These are phyloP conservation scores for Bassia scoparia DNA, from an alignment of 148 eudicot species.

Conservation along the genomic window DNA sequence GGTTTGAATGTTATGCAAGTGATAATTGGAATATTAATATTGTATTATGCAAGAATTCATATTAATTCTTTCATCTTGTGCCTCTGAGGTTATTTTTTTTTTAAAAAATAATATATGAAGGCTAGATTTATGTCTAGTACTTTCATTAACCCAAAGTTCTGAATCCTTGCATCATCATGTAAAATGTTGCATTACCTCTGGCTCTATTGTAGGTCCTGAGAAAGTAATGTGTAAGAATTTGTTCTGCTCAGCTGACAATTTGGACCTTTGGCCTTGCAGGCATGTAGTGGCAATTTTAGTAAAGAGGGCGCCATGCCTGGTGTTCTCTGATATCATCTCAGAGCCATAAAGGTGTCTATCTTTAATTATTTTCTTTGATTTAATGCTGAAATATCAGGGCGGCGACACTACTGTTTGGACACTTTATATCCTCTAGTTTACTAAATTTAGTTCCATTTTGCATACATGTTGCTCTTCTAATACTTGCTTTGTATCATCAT, in stretches of 20 bases:
- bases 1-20: too few species aligned
- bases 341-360: slow-evolving; percentile 64
- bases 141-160: neutral
- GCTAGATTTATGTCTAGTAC: too few species aligned
- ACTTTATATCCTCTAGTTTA: neutral
- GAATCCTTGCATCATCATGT: neutral
- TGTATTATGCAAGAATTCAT: too few species aligned
- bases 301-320: slow-evolving; percentile 63
- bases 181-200: neutral
- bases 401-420: neutral
- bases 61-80: too few species aligned
- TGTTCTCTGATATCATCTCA: slow-evolving; percentile 63
- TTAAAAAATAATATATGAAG: too few species aligned
- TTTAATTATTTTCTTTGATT: neutral
- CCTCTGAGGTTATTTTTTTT: too few species aligned
- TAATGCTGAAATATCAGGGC: neutral
- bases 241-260: neutral
- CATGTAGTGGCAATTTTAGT: slow-evolving; percentile 65
- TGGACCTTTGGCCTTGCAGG: slow-evolving; percentile 43
- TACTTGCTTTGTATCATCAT: neutral
- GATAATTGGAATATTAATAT: too few species aligned
- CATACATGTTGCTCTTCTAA: neutral
- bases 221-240: neutral
- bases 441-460: neutral
- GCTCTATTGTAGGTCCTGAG: neutral